Base-by-base conservation (phyloP, 2,329 filamentous ascomycete species). In the Fusarium nodosum region DNA sequence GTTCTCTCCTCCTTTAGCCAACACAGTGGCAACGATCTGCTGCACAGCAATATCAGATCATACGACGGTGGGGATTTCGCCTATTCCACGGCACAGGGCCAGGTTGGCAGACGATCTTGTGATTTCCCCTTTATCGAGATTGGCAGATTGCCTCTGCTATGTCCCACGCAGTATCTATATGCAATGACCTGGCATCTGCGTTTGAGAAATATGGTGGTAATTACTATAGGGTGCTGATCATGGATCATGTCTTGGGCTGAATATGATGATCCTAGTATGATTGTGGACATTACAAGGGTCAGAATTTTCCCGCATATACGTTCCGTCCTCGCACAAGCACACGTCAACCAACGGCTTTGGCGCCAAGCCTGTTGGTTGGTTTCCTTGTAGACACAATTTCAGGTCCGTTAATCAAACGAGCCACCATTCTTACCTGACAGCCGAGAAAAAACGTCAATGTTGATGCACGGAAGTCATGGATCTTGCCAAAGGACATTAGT, bases 251-350 rank as follows among this genome's bases (percentile, higher is more conserved):
- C 13, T 10, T 16, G 48, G 45, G 22, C 26, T 34, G 22, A 34
- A 16, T 45, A 45, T 39, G 38, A 24, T 26, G 45, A 55, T 46
- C 47, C 41, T 46, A 18, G 28, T 24, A 15, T 26, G 9, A 38
- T 24, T 18, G 60, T 62, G 57, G 57, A 13, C 39, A 34, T 2
- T 3, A n/a, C 57, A 5, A 36, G 60, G 57, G n/a, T 56, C 41
- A 55, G 47, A 53, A 46, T 56, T 61, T 62, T 42, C 12, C 22
- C 7, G 22, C 8, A 24, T 12, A 38, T 12, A 38, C 18, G 4
- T 18, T 5, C 18, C n/a, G 6, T 38, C 24, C 22, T 22, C 5
- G 20, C 30, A 46, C 6, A 13, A 30, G 28, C 28, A 30, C 10
- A 30, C 28, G 28, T 11, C 9, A 22, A 12, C 31, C 20, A 24